Evolutionary conservation across 2,329 filamentous ascomycete genomes (phyloP).

Genomic region (Apiospora saccharicola): DNA sequence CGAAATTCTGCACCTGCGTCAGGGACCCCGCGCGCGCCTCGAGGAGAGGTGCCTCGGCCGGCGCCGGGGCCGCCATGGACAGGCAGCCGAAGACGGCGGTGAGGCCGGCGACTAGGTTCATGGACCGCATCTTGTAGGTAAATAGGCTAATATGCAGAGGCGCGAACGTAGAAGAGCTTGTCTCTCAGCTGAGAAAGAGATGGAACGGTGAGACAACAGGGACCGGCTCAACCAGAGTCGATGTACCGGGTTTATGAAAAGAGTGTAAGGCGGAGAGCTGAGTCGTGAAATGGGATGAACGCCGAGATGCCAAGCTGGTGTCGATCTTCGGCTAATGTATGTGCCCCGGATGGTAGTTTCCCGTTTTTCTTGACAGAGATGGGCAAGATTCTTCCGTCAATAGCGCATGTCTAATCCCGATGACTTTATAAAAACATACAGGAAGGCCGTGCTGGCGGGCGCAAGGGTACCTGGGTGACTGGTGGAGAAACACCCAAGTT

Average conservation of each 20-base stretch:
- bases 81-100: background rate
- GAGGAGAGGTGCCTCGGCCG: background rate
- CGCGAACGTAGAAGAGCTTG: background rate
- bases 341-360: slow-evolving; percentile 11
- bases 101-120: background rate
- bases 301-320: background rate
- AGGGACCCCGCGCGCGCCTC: slow-evolving; percentile 31
- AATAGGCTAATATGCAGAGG: background rate
- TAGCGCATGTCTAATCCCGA: background rate
- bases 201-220: background rate
- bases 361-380: background rate
- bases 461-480: slow-evolving; percentile 4
- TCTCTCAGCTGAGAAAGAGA: background rate
- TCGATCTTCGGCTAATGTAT: slow-evolving; percentile 10
- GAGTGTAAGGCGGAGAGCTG: background rate
- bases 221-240: background rate
- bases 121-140: background rate
- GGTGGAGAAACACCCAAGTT: background rate
- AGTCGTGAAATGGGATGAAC: background rate
- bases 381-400: slow-evolving; percentile 9
- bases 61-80: background rate
- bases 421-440: background rate
- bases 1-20: slow-evolving; percentile 39
- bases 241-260: background rate
- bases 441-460: background rate